These are phyloP conservation scores for Ascochyta fabae DNA, from an alignment of 2,329 filamentous ascomycete species.

Conservation along the genomic window DNA sequence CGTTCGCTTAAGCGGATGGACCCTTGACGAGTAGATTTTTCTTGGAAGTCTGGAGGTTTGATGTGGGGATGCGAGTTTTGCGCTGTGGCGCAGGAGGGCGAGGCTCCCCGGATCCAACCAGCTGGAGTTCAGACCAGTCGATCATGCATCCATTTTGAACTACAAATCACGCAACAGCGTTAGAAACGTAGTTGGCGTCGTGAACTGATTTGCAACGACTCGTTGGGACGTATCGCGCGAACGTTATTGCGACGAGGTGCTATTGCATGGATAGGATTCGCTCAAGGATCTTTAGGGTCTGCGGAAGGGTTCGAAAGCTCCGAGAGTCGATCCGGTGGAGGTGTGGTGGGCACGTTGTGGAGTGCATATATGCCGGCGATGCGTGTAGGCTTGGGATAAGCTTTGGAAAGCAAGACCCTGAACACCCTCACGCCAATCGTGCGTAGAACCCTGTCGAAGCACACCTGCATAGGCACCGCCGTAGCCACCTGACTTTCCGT, in stretches of 20 bases:
- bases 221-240: background rate
- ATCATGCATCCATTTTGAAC: background rate
- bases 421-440: background rate
- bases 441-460: slow-evolving; percentile 1
- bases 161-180: slow-evolving; percentile 8
- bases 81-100: slow-evolving; percentile 1
- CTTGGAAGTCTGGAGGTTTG: background rate
- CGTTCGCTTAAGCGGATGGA: background rate
- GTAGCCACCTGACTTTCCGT: slow-evolving; percentile 7
- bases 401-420: background rate
- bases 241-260: background rate
- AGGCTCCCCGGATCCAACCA: background rate
- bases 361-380: background rate
- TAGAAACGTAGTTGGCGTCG: background rate
- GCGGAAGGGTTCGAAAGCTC: background rate
- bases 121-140: slow-evolving; percentile 1
- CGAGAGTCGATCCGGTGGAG: background rate
- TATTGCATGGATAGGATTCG: background rate
- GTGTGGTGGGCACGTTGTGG: slow-evolving; percentile 1
- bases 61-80: background rate
- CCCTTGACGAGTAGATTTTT: background rate
- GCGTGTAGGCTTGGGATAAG: background rate
- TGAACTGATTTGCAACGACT: background rate
- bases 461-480: background rate
- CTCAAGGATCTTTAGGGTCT: background rate